Evolutionary conservation across 2,329 filamentous ascomycete species (phyloP).

Genomic region (Fusarium oxysporum): DNA sequence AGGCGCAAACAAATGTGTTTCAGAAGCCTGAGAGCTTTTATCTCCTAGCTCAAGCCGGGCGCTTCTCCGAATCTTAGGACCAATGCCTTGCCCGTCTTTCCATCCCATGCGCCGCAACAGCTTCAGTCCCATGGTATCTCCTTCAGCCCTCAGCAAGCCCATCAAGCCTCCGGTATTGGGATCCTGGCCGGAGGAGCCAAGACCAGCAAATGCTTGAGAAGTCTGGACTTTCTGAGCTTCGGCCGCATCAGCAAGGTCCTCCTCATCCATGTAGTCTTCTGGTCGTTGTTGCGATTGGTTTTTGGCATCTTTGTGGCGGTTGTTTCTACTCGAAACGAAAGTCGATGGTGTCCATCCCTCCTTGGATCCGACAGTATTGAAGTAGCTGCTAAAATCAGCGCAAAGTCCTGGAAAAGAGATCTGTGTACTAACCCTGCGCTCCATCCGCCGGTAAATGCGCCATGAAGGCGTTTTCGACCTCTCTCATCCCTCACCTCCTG

Average conservation of each 20-base stretch:
- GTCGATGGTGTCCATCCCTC: slow-evolving; percentile 96
- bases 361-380: slow-evolving; percentile 97
- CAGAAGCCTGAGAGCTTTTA: slow-evolving; percentile 52
- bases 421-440: slow-evolving; percentile 83
- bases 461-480: slow-evolving; percentile 90
- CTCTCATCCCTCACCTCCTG: slow-evolving; percentile 96
- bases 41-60: slow-evolving; percentile 71
- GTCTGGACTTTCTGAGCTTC: slow-evolving; percentile 82
- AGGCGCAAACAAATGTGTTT: slow-evolving; percentile 84
- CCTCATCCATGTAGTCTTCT: slow-evolving; percentile 98
- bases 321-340: slow-evolving; percentile 89
- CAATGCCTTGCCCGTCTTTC: slow-evolving; percentile 93
- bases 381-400: slow-evolving; percentile 72
- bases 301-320: slow-evolving; percentile 74
- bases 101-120: slow-evolving; percentile 94
- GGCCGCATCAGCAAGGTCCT: slow-evolving; percentile 88
- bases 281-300: slow-evolving; percentile 71
- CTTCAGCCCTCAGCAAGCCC: slow-evolving; percentile 77
- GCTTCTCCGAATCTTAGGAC: slow-evolving; percentile 82
- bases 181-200: slow-evolving; percentile 75
- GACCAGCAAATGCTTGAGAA: slow-evolving; percentile 76
- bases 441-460: slow-evolving; percentile 95
- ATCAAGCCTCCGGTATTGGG: slow-evolving; percentile 67
- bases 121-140: slow-evolving; percentile 88
- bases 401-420: background rate